Evolutionary conservation across 306 rosid species (phyloP).

Genomic region (Fragaria ananassa): DNA sequence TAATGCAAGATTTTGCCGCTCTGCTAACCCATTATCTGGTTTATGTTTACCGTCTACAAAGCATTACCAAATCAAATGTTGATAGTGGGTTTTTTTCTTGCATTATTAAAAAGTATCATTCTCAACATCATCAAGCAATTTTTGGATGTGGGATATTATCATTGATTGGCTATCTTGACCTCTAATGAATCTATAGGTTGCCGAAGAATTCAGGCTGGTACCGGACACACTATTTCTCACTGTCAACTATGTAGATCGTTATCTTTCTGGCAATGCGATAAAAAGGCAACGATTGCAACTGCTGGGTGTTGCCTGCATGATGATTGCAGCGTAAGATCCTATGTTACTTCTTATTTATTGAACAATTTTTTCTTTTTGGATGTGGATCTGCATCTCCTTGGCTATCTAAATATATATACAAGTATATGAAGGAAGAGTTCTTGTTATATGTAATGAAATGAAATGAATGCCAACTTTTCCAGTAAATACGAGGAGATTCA

Average conservation of each 20-base stretch:
- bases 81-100: conserved; percentile 6
- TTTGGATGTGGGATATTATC: not conserved
- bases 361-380: not conserved
- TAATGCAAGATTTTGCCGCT: conserved; percentile 6
- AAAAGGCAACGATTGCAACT: conserved; percentile 59
- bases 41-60: not conserved
- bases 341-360: not conserved
- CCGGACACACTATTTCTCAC: conserved; percentile 74
- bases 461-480: conserved; percentile 25
- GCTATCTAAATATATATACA: not conserved
- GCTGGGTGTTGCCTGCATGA: conserved; percentile 81
- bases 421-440: not conserved
- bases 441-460: not conserved
- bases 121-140: not conserved
- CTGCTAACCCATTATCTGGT: not conserved
- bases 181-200: conserved; percentile 42
- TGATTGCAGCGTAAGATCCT: conserved; percentile 77
- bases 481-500: conserved; percentile 88
- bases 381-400: not conserved
- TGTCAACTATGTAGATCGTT: conserved; percentile 76
- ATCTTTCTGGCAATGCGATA: conserved; percentile 74
- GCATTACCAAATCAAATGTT: not conserved
- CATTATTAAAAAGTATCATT: not conserved
- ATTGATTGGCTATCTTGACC: conserved; percentile 8
- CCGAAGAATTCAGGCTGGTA: conserved; percentile 74